Percentiles rank a stretch among this genome's conserved stretches.
phyloP scores from a whole-genome alignment of 225 moss, liverwort and hornwort species.

The Climacium dendroides region DNA sequence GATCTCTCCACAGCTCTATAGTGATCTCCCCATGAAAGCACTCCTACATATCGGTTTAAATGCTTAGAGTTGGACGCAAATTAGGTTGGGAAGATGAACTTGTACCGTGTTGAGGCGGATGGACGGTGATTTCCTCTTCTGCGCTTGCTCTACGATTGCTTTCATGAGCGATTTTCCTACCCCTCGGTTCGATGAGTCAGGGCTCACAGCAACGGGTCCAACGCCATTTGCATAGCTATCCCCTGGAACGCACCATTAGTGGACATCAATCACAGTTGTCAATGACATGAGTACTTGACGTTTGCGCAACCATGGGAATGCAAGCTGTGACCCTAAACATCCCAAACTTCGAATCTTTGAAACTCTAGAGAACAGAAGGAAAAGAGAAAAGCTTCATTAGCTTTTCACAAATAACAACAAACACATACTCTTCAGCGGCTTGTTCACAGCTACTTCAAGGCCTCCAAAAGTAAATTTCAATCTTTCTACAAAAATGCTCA shows the following conservation, averaged over 20 bases:
- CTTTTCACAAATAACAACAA: not conserved
- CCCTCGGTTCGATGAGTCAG: slow-evolving; percentile 6
- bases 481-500: not conserved
- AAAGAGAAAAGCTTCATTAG: not conserved
- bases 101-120: slow-evolving; percentile 36
- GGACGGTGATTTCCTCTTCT: slow-evolving; percentile 6
- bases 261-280: not conserved
- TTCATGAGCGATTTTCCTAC: slow-evolving; percentile 7
- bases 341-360: not conserved
- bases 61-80: not conserved
- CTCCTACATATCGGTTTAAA: not conserved
- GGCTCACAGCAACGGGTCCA: slow-evolving; percentile 18
- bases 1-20: not conserved
- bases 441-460: not conserved
- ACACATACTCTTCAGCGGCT: not conserved
- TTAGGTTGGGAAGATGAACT: not conserved
- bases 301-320: not conserved
- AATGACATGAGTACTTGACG: not conserved
- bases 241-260: not conserved
- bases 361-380: not conserved
- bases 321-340: not conserved
- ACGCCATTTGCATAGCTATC: not conserved
- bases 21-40: not conserved
- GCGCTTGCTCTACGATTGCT: slow-evolving; percentile 16
- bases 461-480: not conserved